Base-by-base conservation (phyloP, 495 filamentous ascomycete species). In the Tuber microsphaerosporum region DNA sequence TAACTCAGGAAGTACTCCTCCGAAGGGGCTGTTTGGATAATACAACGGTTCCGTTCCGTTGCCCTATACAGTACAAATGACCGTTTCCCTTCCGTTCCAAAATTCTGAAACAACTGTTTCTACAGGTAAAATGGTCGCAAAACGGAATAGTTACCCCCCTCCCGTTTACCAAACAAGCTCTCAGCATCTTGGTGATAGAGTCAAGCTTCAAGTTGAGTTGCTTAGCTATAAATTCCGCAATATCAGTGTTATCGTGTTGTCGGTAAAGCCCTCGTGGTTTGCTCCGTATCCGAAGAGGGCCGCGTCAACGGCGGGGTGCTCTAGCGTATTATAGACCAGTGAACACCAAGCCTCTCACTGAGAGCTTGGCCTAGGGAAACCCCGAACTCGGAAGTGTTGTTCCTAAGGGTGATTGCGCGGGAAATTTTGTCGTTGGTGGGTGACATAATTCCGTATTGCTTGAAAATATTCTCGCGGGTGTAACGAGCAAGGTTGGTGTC, bases 161-260 rank as follows among this genome's bases (percentile, higher is more conserved):
- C 2, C 34, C 34, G 34, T 37, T 37, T 1, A 2, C 34, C 34
- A 37, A 37, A 37, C 34, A 37, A 2, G 34, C 34, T 75, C 84
- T 85, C 42, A 92, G 84, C 75, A 87, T 85, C 79, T 88, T 84
- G 3, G 89, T 91, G 51, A 90, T 84, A 68, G 82, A 79, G 17
- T 86, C 84, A 22, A 91, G 82, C 72, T 91, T 86, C 42, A 92
- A 83, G 61, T 86, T 89, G 22, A 92, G 86, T 78, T 90, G 91
- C 48, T 87, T 82, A 16, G 87, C 84, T 16, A 92, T 83, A 80
- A 92, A 93, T 20, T 14, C 77, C 73, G 61, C 70, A 68, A 51
- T 43, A 72, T 81, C 20, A 45, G 89, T 93, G 80, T 93, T 93
- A 84, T 93, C 91, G 77, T 89, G 86, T 80, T 91, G 91, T 91